Evolutionary conservation across 2,329 filamentous ascomycete genomes (phyloP).

Genomic region (Lachnellula subtilissima): DNA sequence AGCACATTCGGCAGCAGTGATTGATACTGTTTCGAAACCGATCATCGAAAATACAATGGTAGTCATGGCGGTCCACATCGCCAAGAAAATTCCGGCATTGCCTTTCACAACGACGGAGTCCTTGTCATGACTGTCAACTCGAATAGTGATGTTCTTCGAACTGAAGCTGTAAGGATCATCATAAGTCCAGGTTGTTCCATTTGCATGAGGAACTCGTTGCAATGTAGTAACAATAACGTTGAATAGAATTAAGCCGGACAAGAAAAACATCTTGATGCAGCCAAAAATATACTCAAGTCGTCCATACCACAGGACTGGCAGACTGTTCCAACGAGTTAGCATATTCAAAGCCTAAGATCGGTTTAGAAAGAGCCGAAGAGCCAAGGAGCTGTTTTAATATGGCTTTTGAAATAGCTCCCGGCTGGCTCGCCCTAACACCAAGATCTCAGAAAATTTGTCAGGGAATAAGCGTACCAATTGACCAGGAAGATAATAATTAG

Average conservation of each 20-base stretch:
- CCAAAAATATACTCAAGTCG: slow-evolving; percentile 61
- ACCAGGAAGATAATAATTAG: slow-evolving; percentile 31
- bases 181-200: slow-evolving; percentile 33
- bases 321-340: slow-evolving; percentile 5
- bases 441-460: too few relatives aligned
- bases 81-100: slow-evolving; percentile 30
- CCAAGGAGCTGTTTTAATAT: too few relatives aligned
- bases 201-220: slow-evolving; percentile 24
- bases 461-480: slow-evolving; percentile 20
- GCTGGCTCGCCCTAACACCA: too few relatives aligned
- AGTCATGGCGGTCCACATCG: slow-evolving; percentile 38
- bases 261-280: slow-evolving; percentile 55
- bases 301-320: slow-evolving; percentile 43
- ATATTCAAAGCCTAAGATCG: too few relatives aligned
- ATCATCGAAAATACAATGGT: slow-evolving; percentile 40
- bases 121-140: slow-evolving; percentile 19
- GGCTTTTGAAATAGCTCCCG: too few relatives aligned
- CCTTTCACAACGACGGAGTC: slow-evolving; percentile 21
- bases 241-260: slow-evolving; percentile 51
- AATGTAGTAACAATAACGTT: slow-evolving; percentile 37
- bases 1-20: slow-evolving; percentile 41
- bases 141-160: slow-evolving; percentile 27
- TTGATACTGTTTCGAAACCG: slow-evolving; percentile 39
- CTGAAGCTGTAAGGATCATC: slow-evolving; percentile 32
- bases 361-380: too few relatives aligned